Evolutionary conservation across 2,329 filamentous ascomycete genomes (phyloP).

Genomic region (Pseudogymnoascus sp.): DNA sequence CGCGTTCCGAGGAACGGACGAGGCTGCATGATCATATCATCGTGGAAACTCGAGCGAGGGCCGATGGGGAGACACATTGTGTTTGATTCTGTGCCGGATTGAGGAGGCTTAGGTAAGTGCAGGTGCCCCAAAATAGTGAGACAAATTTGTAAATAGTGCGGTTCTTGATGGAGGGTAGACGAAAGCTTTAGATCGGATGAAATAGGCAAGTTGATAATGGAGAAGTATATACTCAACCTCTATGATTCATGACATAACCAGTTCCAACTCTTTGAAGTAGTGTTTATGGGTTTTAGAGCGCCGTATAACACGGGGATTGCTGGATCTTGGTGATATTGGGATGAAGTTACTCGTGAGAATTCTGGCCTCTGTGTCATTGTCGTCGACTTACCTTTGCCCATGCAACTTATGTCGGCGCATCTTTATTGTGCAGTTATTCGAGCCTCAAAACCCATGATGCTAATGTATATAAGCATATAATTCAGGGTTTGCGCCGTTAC

Average conservation of each 20-base stretch:
- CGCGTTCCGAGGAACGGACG: background rate
- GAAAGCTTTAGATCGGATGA: constrained; percentile 2
- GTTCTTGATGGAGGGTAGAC: background rate
- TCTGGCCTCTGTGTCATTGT: background rate
- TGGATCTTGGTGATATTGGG: background rate
- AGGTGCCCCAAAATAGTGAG: background rate
- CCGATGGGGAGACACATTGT: constrained; percentile 1
- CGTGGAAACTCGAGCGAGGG: background rate
- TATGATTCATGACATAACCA: constrained; percentile 6
- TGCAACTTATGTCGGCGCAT: background rate
- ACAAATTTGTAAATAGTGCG: background rate
- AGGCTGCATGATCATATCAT: background rate
- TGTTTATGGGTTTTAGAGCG: background rate
- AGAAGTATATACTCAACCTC: background rate
- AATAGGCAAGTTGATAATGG: background rate
- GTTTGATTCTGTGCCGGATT: background rate
- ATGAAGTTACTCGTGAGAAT: background rate
- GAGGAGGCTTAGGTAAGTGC: background rate
- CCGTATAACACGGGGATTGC: background rate
- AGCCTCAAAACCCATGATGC: background rate
- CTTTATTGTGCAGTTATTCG: background rate
- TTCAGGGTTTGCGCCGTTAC: background rate
- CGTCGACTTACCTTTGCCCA: background rate
- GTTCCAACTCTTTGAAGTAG: background rate
- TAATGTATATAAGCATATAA: constrained; percentile 8